Conservation (phyloP, 495 filamentous ascomycete genomes). For the Halenospora varia region DNA sequence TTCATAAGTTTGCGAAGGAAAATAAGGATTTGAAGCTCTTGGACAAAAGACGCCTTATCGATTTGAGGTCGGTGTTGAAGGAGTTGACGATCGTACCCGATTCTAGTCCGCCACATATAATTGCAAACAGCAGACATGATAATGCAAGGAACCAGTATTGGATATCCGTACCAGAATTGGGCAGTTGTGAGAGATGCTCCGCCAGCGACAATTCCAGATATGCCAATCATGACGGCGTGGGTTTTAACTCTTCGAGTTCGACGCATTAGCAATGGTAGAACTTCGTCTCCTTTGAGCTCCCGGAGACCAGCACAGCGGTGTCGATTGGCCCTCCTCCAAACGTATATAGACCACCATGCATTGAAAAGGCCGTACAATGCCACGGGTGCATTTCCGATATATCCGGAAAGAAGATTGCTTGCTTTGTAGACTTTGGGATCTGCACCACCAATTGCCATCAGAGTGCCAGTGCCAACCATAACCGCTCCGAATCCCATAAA, state of each 20-base stretch:
- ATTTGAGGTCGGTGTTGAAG: not conserved
- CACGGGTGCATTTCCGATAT: conserved; percentile 42
- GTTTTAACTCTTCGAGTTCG: conserved; percentile 36
- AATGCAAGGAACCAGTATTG: conserved; percentile 45
- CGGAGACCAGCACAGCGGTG: conserved; percentile 25
- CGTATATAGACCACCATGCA: conserved; percentile 38
- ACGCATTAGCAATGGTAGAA: conserved; percentile 26
- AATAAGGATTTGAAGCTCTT: not conserved
- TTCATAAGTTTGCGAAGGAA: not conserved
- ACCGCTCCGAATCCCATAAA: conserved; percentile 42
- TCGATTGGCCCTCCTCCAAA: conserved; percentile 32
- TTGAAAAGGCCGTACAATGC: conserved; percentile 42
- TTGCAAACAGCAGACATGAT: conserved; percentile 38
- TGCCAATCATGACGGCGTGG: conserved; percentile 37
- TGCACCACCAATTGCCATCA: conserved; percentile 47
- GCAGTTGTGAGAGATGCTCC: conserved; percentile 46
- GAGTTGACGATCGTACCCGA: conserved; percentile 25
- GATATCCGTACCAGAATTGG: conserved; percentile 46
- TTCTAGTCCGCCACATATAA: conserved; percentile 39
- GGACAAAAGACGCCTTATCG: not conserved
- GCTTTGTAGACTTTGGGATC: conserved; percentile 34
- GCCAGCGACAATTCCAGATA: conserved; percentile 44
- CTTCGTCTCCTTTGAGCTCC: conserved; percentile 17
- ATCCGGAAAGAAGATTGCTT: conserved; percentile 47
- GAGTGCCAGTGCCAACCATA: conserved; percentile 43